Base-by-base conservation (phyloP, 2,329 filamentous ascomycete genomes). In the Alternaria solani region DNA sequence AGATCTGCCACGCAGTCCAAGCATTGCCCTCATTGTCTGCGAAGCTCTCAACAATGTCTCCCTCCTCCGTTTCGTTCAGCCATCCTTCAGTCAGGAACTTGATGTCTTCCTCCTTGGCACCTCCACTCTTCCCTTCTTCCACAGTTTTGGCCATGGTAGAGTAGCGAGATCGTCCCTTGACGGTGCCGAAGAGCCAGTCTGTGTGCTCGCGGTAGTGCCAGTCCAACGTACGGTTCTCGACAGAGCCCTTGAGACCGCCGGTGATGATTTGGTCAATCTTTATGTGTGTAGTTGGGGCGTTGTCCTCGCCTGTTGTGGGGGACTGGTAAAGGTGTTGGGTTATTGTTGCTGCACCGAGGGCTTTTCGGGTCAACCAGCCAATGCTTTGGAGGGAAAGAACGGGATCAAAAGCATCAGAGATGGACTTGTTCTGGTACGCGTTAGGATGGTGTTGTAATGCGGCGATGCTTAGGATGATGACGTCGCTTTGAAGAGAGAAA, bases 151-250 rank as follows among this genome's bases (percentile, higher is more conserved):
- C 56, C 9, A 80, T 65, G 36, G 80, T 76, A n/a, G 58, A 70
- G 75, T 84, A 88, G 46, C 82, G 79, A 43, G 84, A 87, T 61
- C 83, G 84, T 58, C 90, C 91, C 52, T 82, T 81, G 63, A 95
- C 85, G 56, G 80, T 81, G 59, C 93, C 93, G 76, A 96, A 97
- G 67, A 96, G 86, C 83, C 88, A 89, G 82, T 97, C 93, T 25
- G 81, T 81, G 82, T 94, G 91, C 64, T 87, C 85, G 68, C 90
- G 88, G 55, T 79, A 84, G 25, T 79, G 75, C 80, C 84, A 88
- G 74, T 90, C 84, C 3, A 90, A 77, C 1, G 73, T 79, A 48
- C 89, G 85, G 7, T 79, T 72, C 75, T 91, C 89, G 18, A 80
- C 80, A 18, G 85, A 93, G 70, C 87, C 89, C 72, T 86, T 87